These are phyloP conservation scores for Hypomyces rosellus DNA, from an alignment of 2,329 filamentous ascomycete genomes.

Conservation along the genomic window DNA sequence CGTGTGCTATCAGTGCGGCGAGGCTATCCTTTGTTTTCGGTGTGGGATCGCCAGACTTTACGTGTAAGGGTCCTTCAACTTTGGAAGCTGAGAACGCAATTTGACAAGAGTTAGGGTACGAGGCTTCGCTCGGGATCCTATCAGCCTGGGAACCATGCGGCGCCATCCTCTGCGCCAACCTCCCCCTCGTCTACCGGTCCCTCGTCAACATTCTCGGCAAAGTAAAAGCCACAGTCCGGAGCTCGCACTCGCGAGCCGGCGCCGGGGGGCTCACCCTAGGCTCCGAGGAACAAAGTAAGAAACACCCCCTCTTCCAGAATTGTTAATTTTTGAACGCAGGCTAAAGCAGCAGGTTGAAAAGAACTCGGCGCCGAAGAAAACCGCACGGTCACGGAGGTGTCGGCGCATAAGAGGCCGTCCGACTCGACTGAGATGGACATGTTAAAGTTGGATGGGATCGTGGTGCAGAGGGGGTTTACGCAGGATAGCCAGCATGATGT, in stretches of 20 bases:
- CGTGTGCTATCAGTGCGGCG: slow-evolving; percentile 12
- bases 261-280: not conserved
- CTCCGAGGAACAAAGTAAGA: too few relatives aligned
- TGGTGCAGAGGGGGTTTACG: slow-evolving; percentile 9
- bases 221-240: not conserved
- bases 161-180: slow-evolving; percentile 13
- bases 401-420: not conserved
- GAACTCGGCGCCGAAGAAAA: not conserved
- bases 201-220: not conserved
- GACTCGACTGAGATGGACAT: slow-evolving; percentile 2
- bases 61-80: slow-evolving; percentile 4
- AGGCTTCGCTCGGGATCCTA: slow-evolving; percentile 8
- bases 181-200: slow-evolving; percentile 9
- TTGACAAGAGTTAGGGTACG: slow-evolving; percentile 5
- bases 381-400: slow-evolving; percentile 3
- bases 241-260: slow-evolving; percentile 1
- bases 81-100: too few relatives aligned
- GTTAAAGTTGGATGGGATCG: slow-evolving; percentile 1
- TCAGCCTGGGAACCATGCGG: slow-evolving; percentile 14
- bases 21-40: slow-evolving; percentile 11
- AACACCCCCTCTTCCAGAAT: too few relatives aligned
- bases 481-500: slow-evolving; percentile 9
- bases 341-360: not conserved
- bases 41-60: slow-evolving; percentile 9
- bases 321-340: not conserved